Evolutionary conservation across 345 rosid genomes (phyloP).

Genomic region (Heritiera littoralis): DNA sequence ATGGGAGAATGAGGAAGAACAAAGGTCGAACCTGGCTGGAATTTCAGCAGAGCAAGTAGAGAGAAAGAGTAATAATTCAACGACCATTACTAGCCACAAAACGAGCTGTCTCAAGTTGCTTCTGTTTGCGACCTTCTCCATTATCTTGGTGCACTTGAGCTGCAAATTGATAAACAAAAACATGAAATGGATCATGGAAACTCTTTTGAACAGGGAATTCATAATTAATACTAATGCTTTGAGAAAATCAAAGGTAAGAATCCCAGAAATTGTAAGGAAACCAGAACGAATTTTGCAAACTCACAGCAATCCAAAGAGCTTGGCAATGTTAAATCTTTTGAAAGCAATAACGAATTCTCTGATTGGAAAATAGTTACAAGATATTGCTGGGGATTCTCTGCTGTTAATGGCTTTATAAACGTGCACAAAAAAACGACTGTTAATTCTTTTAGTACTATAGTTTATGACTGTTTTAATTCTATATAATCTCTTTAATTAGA

Average conservation of each 20-base stretch:
- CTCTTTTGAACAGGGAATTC: no score
- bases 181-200: no score
- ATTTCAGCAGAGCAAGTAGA: slow-evolving; percentile 21
- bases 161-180: not conserved
- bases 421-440: not conserved
- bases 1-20: not conserved
- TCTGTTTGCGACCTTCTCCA: slow-evolving; percentile 21
- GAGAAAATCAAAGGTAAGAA: not conserved
- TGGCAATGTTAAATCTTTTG: not conserved
- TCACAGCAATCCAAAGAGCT: not conserved
- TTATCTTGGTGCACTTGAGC: not conserved
- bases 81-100: not conserved
- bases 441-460: not conserved
- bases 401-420: not conserved
- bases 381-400: not conserved
- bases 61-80: slow-evolving; percentile 14
- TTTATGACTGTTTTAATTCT: no score
- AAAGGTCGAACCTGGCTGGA: slow-evolving; percentile 40
- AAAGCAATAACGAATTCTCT: not conserved
- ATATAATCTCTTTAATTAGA: no score
- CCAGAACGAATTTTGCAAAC: not conserved
- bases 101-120: not conserved
- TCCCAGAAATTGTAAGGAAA: not conserved
- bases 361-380: not conserved
- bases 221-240: not conserved